A percentile compares a stretch with the other conserved stretches of the same genome.
phyloP scores from a whole-genome alignment of 2,329 filamentous ascomycete species.

The Microsporum ferrugineum region DNA sequence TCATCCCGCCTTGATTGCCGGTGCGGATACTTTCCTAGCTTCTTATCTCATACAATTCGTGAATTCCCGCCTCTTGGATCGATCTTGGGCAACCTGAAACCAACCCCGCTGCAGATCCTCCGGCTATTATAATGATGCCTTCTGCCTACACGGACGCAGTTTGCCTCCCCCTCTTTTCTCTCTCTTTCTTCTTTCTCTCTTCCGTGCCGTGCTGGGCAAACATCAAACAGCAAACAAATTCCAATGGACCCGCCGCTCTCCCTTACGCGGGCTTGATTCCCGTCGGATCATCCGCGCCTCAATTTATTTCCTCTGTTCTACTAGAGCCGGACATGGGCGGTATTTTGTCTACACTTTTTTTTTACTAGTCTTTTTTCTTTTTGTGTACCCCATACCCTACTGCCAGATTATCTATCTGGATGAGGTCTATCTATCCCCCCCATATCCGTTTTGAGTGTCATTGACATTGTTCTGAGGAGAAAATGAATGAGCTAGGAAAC shows the following conservation, averaged over 20 bases:
- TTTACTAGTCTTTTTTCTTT: not conserved
- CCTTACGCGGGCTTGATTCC: not conserved
- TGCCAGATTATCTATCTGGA: not conserved
- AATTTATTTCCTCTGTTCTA: slow-evolving; percentile 1
- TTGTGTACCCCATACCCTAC: not conserved
- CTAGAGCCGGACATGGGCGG: not conserved
- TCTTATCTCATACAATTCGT: not conserved
- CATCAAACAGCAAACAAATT: not conserved
- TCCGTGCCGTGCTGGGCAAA: not conserved
- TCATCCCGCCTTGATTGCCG: not conserved
- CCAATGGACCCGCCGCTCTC: not conserved
- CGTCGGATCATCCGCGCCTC: not conserved
- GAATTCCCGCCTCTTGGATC: not conserved
- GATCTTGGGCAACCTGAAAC: not conserved
- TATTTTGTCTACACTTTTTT: not conserved
- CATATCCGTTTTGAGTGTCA: not conserved
- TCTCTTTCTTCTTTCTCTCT: not conserved
- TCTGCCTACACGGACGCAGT: not conserved
- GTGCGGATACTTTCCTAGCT: not conserved
- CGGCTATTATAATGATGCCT: not conserved
- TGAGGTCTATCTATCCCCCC: not conserved
- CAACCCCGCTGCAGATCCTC: not conserved
- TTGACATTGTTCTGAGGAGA: not conserved
- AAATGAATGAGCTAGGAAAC: not conserved
- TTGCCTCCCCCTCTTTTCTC: not conserved